Evolutionary conservation across 495 filamentous ascomycete species (phyloP).

Genomic region (Penicillium salamii): DNA sequence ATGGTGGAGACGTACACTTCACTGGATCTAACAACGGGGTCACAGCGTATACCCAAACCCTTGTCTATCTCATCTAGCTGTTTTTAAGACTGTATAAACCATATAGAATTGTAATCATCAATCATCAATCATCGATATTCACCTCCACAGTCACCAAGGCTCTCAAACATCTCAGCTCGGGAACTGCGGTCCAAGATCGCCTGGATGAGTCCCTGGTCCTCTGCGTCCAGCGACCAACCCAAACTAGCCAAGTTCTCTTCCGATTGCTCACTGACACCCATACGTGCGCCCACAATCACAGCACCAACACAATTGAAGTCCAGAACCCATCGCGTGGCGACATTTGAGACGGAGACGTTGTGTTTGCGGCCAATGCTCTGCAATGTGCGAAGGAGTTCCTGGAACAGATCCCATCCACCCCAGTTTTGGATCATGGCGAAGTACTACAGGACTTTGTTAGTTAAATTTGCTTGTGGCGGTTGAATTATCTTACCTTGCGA

Average conservation of each 20-base stretch:
- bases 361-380: constrained; percentile 25
- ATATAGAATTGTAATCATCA: not conserved
- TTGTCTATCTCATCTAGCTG: not conserved
- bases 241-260: constrained; percentile 36
- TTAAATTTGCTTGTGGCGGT: not conserved
- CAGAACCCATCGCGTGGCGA: constrained; percentile 41
- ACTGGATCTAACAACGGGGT: not conserved
- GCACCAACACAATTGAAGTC: constrained; percentile 39
- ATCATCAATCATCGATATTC: constrained; percentile 37
- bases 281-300: constrained; percentile 39
- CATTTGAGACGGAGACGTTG: constrained; percentile 27
- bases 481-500: constrained; percentile 19
- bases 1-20: constrained; percentile 5
- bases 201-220: constrained; percentile 25
- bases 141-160: constrained; percentile 41
- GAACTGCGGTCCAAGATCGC: constrained; percentile 14
- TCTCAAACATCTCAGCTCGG: constrained; percentile 25
- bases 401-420: constrained; percentile 21
- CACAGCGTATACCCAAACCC: no score
- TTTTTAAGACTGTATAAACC: not conserved
- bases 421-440: constrained; percentile 38
- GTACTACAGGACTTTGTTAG: constrained; percentile 23
- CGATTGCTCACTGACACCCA: constrained; percentile 34
- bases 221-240: constrained; percentile 25
- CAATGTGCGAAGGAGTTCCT: constrained; percentile 27